phyloP scores from a whole-genome alignment of 768 basidiomycete genomes.

The Hirschioporus abietinus region DNA sequence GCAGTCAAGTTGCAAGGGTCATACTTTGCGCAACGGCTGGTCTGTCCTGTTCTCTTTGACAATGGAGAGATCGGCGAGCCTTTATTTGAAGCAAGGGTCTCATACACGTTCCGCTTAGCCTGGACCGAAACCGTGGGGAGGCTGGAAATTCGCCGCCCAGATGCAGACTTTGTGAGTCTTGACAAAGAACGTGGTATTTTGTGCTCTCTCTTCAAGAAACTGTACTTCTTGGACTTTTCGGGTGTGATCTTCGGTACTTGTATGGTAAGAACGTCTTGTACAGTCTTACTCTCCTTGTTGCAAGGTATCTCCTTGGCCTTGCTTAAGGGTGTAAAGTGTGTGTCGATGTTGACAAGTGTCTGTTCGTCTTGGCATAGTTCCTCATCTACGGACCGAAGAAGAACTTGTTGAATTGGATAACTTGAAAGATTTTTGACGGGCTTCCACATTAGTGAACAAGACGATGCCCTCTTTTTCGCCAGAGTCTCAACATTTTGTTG shows the following conservation, averaged over 20 bases:
- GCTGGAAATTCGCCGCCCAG: not conserved
- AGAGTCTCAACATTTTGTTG: constrained; percentile 35
- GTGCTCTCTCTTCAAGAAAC: not conserved
- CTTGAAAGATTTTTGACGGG: not conserved
- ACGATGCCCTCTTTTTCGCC: not conserved
- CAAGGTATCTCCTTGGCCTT: not conserved
- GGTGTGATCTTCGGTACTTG: not conserved
- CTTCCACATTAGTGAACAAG: too few relatives aligned
- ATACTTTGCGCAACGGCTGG: not conserved
- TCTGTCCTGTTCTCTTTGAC: not conserved
- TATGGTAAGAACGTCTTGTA: not conserved
- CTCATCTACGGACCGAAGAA: not conserved
- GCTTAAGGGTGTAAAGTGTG: not conserved
- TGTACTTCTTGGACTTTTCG: not conserved
- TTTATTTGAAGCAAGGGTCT: not conserved
- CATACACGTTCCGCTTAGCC: not conserved
- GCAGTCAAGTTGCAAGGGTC: not conserved
- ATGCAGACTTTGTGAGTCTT: not conserved
- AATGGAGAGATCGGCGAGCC: not conserved
- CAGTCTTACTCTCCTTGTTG: not conserved
- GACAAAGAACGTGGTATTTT: not conserved
- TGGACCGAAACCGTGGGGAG: not conserved
- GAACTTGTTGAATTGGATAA: not conserved
- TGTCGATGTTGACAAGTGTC: not conserved
- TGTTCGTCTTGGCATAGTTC: not conserved